Evolutionary conservation across 306 rosid genomes (phyloP), one percentile per base, ranked within the genome.

Genomic region (Medicago truncatula): DNA sequence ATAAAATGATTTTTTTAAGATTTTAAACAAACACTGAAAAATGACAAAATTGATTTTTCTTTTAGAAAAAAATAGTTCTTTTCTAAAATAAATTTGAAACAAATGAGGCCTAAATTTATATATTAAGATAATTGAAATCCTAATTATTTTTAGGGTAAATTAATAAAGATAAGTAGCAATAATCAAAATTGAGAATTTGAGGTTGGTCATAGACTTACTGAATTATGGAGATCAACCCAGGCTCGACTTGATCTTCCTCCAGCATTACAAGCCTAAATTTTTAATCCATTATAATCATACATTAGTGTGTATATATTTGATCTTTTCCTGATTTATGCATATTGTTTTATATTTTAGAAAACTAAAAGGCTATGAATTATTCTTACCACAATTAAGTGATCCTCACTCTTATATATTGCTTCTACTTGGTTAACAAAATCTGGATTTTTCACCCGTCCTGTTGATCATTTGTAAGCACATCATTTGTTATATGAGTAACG

Each of bases 381-480:
- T 46, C 75, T 71, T 23, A 76, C 85, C 78, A 81, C 81, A 36
- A 81, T 39, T 47, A 81, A 76, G 18, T 64, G 75, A 76, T 81
- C 85, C 58, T 81, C 82, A 49, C 13, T 76, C 71, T 65, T 71
- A 74, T 28, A 76, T 54, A 76, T 54, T 76, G 57, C 82, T 54
- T 43, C 58, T 15, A 76, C 82, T 23, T 81, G 82, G 21, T 18
- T 72, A 56, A 81, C 3, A 71, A 81, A 81, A 56, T 81, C 78
- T 12, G 85, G 75, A 65, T 81, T 81, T 65, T 76, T 71, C 75
- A 76, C 78, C 65, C 71, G 16, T 46, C 85, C 85, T 81, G 78
- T 65, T 14, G 0, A 61, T 76, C 28, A 81, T 76, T 34, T 28
- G 4, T 28, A 28, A 28, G 31, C 31, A 28, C 31, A 28, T 28